These are phyloP conservation scores for Salvia miltiorrhiza DNA, from an alignment of 257 asterid genomes.

Conservation along the genomic window DNA sequence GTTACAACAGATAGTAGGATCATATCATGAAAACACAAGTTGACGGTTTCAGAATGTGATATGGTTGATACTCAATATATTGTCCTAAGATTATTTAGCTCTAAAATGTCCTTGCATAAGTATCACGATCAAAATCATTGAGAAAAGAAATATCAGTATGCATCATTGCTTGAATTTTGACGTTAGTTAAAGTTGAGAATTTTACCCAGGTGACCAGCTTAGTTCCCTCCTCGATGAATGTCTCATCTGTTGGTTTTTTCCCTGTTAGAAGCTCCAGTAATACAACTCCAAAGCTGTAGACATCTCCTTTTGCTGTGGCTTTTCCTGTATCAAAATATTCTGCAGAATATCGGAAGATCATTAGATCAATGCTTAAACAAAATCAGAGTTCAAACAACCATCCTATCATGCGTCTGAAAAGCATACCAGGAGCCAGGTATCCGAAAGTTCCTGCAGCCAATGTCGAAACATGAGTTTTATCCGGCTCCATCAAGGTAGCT, in stretches of 20 bases:
- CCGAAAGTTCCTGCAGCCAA: constrained; percentile 91
- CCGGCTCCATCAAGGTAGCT: constrained; percentile 83
- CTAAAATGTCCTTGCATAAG: neutral
- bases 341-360: constrained; percentile 33
- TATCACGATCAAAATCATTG: neutral
- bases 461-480: constrained; percentile 85
- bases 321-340: constrained; percentile 88
- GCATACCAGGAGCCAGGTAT: constrained; percentile 83
- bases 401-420: neutral
- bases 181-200: neutral
- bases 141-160: neutral
- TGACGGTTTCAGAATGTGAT: neutral
- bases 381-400: neutral
- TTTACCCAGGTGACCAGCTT: constrained; percentile 92
- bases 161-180: neutral
- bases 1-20: neutral
- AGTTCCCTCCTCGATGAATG: constrained; percentile 87
- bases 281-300: constrained; percentile 89
- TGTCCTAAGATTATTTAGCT: neutral
- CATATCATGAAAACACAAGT: no score
- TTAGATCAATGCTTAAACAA: neutral
- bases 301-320: constrained; percentile 90
- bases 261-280: constrained; percentile 87
- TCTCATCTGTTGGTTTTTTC: constrained; percentile 69
- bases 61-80: neutral